A percentile compares a stretch with the other conserved stretches of the same genome.
Conservation (phyloP, 2,329 filamentous ascomycete genomes). For the Penicillium sp. region DNA sequence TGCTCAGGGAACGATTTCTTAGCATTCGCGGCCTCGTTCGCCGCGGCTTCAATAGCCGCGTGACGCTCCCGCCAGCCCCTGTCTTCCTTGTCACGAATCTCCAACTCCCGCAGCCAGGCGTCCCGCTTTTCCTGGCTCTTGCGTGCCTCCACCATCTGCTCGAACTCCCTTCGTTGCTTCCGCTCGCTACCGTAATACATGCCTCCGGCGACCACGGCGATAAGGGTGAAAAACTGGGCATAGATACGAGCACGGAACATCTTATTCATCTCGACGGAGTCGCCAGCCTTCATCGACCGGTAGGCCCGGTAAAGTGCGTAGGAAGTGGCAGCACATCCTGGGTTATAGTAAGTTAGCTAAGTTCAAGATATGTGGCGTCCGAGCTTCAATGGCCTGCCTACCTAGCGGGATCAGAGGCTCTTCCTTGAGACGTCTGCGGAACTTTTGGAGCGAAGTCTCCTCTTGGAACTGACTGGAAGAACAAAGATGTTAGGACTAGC, state of each 20-base stretch:
- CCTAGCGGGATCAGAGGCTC: constrained; percentile 86
- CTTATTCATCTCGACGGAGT: constrained; percentile 75
- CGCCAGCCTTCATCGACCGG: constrained; percentile 73
- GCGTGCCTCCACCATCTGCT: constrained; percentile 63
- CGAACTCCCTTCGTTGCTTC: constrained; percentile 69
- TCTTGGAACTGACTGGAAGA: constrained; percentile 85
- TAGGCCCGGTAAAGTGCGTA: constrained; percentile 79
- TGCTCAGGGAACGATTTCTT: no score
- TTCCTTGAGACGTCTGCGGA: constrained; percentile 69
- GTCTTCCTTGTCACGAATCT: constrained; percentile 82
- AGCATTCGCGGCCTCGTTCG: constrained; percentile 31
- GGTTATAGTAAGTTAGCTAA: no score
- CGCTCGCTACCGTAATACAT: constrained; percentile 81
- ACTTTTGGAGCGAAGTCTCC: constrained; percentile 67
- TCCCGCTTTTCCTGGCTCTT: constrained; percentile 77
- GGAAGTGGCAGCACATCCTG: constrained; percentile 70
- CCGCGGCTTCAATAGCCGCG: constrained; percentile 37
- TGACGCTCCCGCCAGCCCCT: constrained; percentile 49
- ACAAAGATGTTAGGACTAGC: no score
- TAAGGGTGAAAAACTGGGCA: constrained; percentile 84
- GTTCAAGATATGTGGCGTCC: no score
- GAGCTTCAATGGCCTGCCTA: no score
- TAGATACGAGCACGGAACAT: constrained; percentile 97
- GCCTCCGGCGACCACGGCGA: constrained; percentile 81
- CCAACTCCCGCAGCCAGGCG: constrained; percentile 81